Evolutionary conservation across 768 basidiomycete genomes (phyloP).

Genomic region (Russula virescens): DNA sequence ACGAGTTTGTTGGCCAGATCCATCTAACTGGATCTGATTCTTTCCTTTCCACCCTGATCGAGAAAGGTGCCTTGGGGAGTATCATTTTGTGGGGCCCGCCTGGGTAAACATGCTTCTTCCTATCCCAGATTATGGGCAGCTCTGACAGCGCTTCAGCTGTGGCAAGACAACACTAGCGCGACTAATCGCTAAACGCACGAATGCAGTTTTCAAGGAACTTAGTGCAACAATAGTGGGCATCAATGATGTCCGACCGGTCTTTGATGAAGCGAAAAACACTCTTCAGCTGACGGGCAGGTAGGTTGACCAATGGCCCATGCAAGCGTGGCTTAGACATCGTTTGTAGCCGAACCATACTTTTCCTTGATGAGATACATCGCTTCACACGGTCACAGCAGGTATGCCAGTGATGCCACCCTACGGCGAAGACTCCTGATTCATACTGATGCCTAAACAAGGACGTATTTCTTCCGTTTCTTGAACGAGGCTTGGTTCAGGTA

Average conservation of each 20-base stretch:
- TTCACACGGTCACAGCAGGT: slow-evolving; percentile 72
- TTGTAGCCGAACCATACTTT: slow-evolving; percentile 62
- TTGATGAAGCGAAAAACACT: slow-evolving; percentile 68
- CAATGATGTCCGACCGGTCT: slow-evolving; percentile 62
- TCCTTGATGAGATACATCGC: slow-evolving; percentile 82
- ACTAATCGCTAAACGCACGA: slow-evolving; percentile 55
- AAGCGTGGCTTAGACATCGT: not conserved
- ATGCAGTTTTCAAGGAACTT: slow-evolving; percentile 67
- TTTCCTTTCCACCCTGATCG: slow-evolving; percentile 48
- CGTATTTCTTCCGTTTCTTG: slow-evolving; percentile 77
- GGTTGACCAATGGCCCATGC: slow-evolving; percentile 11
- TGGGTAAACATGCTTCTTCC: slow-evolving; percentile 37
- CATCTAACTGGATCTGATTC: slow-evolving; percentile 57
- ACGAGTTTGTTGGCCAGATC: slow-evolving; percentile 68
- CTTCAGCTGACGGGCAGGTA: slow-evolving; percentile 63
- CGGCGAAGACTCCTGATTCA: not conserved
- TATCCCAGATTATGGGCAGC: slow-evolving; percentile 1
- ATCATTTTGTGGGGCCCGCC: slow-evolving; percentile 74
- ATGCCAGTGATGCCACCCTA: not conserved
- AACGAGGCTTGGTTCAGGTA: slow-evolving; percentile 70
- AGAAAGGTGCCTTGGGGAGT: slow-evolving; percentile 48
- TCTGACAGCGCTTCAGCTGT: slow-evolving; percentile 36
- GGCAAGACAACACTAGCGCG: slow-evolving; percentile 77
- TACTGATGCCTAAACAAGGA: slow-evolving; percentile 42
- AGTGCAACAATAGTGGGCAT: slow-evolving; percentile 70